Evolutionary conservation across 139 green algal genomes (phyloP), one percentile per base, ranked within the genome.

Genomic region (Haematococcus sp.): DNA sequence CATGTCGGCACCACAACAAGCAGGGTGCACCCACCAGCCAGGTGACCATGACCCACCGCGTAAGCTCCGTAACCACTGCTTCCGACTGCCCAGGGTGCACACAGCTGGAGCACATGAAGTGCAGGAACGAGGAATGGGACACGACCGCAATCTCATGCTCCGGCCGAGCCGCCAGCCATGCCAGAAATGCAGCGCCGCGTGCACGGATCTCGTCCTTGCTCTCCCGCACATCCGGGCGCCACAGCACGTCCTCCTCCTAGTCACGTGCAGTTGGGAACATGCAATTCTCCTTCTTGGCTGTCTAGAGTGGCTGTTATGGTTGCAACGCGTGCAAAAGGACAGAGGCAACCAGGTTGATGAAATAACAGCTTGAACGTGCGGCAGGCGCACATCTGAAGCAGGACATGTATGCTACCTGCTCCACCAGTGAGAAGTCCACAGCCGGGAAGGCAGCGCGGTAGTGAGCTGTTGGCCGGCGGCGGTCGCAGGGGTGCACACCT

Each of bases 111-210:
- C 64, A 72, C 25, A 86, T 79, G 59, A 69, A 78, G 27, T 80
- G 73, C 54, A 88, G 64, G 73, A 88, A 85, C 43, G 68, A 80
- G 13, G 61, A 78, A 76, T 88, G 83, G 0, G 74, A 70, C 32
- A 88, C 83, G 2, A 88, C 83, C 5, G 77, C 83, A 22, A 88
- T 79, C 54, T 70, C 11, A 4, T 43, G 58, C 75, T 88, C 83
- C n/a, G 83, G 80, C 20, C 83, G 72, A 13, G 23, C 16, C 35
- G 59, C 52, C 40, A 71, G 43, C 64, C 64, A 71, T 7, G 20
- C 22, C 40, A 71, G 40, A n/a, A 71, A 71, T 28, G 30, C 40
- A 22, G n/a, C 23, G 35, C 40, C 64, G 27, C 64, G 64, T 19
- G 35, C 71, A 25, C 16, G 25, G 16, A 68, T 35, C 2, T 51